Base-by-base conservation (phyloP, 2,329 filamentous ascomycete genomes). In the Fusarium sublunatum region DNA sequence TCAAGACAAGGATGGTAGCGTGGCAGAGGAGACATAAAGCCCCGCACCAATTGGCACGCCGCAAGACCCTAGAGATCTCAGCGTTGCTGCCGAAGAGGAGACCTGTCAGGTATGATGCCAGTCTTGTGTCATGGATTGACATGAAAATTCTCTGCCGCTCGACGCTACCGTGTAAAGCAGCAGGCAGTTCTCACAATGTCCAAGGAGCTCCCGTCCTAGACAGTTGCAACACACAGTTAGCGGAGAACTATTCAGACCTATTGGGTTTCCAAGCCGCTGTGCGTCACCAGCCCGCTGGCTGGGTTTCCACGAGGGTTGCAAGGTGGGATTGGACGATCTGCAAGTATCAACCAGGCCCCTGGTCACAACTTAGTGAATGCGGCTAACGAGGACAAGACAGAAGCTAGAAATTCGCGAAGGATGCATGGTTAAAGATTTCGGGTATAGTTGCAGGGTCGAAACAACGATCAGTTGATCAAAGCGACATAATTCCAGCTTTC, bases 41-140 rank as follows among this genome's bases (percentile, higher is more conserved):
- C 68, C 68, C 66, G 50, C 65, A 58, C 46, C 50, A 54, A 68
- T 45, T 56, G 64, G 54, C 65, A 69, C 67, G 52, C 65, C 61
- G 55, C 44, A 31, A 36, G 45, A 40, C 38, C 46, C 54, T 34
- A 51, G 49, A 65, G 59, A 67, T 68, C 51, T 53, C 41, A 53
- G 53, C 43, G 58, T 55, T 61, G 63, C 45, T 60, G 41, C 43
- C n/a, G 31, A 13, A 51, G 31, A 40, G 42, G 49, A 59, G 58
- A 48, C 54, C 57, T 59, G 65, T 58, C 53, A 55, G 50, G 69
- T 53, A 69, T 71, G 69, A 71, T 71, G 68, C 53, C 63, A 67
- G 52, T 64, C 47, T 71, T 70, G 69, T 71, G 69, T 71, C 69
- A 71, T 71, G 63, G 49, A 71, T 71, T 61, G 49, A 29, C 19